Base-by-base conservation (phyloP, 495 filamentous ascomycete species). In the Xylaria cubensis region DNA sequence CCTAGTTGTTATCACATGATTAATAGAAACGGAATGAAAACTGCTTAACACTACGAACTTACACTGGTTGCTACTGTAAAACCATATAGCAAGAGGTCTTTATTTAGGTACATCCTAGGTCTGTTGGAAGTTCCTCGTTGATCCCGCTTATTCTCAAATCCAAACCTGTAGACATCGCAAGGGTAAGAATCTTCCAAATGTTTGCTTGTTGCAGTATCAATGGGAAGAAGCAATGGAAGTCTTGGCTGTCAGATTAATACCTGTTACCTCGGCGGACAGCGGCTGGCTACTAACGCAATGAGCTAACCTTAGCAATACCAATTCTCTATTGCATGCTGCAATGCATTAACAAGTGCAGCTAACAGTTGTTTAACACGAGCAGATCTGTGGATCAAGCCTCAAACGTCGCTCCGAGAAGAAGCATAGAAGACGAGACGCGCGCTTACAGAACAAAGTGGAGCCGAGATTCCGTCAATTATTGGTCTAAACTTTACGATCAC, bases 351-450 rank as follows among this genome's bases (percentile, higher is more conserved):
- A 32, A 56, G 10, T 56, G 53, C 26, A 32, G 26, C 26, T 12
- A 56, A 56, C 29, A 56, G 26, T 0, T 32, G 53, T 32, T 32
- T 32, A 17, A 56, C 26, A 24, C 26, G 24, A 21, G n/a, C 48
- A 24, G 19, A 21, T 51, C 6, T n/a, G 48, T 51, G 48, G 46
- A 51, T 51, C n/a, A 26, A 26, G 12, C n/a, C 50, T 24, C 26
- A 56, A 56, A 17, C 26, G 17, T 56, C 15, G 26, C 24, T 56
- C 24, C 13, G 15, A 17, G 0, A 32, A 17, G 21, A 26, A 55
- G 4, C 51, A 29, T 26, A 56, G 53, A 21, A 61, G 58, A 61
- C 58, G 58, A 61, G 58, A 61, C 58, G 58, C 58, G 58, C 34
- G 58, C 34, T 61, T 61, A 61, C 17, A 21, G 17, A 39, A 34